phyloP scores from a whole-genome alignment of 306 rosid species.

The Begonia masoniana region DNA sequence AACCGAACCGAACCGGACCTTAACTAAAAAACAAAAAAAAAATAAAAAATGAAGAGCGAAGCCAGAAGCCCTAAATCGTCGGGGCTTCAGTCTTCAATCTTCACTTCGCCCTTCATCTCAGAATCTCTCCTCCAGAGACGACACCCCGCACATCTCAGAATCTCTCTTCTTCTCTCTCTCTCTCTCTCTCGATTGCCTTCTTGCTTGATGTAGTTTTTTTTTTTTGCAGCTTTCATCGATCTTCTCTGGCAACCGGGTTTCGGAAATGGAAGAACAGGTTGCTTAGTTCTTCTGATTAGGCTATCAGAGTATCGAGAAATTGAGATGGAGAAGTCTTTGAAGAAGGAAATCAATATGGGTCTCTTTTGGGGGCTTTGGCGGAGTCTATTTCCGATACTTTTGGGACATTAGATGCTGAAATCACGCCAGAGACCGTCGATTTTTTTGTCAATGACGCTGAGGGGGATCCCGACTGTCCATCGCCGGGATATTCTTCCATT shows the following conservation, averaged over 20 bases:
- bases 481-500: slow-evolving; percentile 60
- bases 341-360: slow-evolving; percentile 33
- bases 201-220: not conserved
- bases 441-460: slow-evolving; percentile 80
- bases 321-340: slow-evolving; percentile 25
- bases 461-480: slow-evolving; percentile 80
- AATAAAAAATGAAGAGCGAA: too few relatives aligned
- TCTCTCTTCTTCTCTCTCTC: not conserved
- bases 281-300: slow-evolving; percentile 21
- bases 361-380: slow-evolving; percentile 27
- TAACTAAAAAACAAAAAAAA: too few relatives aligned
- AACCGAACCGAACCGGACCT: too few relatives aligned
- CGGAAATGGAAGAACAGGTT: slow-evolving; percentile 25
- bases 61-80: too few relatives aligned
- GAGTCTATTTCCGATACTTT: slow-evolving; percentile 24
- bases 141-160: too few relatives aligned
- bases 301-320: slow-evolving; percentile 26
- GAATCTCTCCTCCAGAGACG: too few relatives aligned
- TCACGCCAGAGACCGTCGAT: slow-evolving; percentile 42
- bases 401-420: slow-evolving; percentile 48
- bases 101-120: too few relatives aligned
- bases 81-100: too few relatives aligned
- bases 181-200: not conserved
- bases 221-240: slow-evolving; percentile 26
- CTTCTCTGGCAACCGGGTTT: slow-evolving; percentile 16